A percentile compares a stretch with the other conserved stretches of the same genome.
These are phyloP conservation scores for Setomelanomma holmii DNA, from an alignment of 2,329 filamentous ascomycete species.

Conservation along the genomic window DNA sequence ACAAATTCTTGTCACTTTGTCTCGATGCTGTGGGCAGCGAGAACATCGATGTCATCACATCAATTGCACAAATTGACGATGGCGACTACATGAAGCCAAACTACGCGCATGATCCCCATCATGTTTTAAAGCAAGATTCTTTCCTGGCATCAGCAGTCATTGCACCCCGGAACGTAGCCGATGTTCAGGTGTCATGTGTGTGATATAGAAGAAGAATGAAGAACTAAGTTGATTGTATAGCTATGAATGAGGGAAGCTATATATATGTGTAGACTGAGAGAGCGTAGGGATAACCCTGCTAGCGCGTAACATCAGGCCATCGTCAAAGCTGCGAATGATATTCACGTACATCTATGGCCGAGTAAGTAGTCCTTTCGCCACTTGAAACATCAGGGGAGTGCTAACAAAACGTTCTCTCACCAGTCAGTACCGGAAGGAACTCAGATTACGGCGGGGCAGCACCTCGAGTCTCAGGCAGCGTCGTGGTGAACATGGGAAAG, in stretches of 20 bases:
- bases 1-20: slow-evolving; percentile 3
- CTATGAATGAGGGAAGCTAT: too few species aligned
- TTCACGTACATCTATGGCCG: slow-evolving; percentile 41
- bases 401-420: too few species aligned
- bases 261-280: too few species aligned
- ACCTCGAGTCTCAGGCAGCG: slow-evolving; percentile 53
- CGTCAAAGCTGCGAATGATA: slow-evolving; percentile 37
- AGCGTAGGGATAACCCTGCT: too few species aligned
- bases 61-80: slow-evolving; percentile 13
- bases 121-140: slow-evolving; percentile 52
- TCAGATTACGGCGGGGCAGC: slow-evolving; percentile 58
- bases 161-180: slow-evolving; percentile 50
- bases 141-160: slow-evolving; percentile 53
- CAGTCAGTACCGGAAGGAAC: slow-evolving; percentile 52
- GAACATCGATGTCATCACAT: slow-evolving; percentile 15
- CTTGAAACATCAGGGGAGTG: too few species aligned
- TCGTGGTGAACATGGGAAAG: slow-evolving; percentile 54
- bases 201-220: too few species aligned
- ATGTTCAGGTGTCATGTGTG: too few species aligned
- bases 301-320: too few species aligned
- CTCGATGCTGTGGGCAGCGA: slow-evolving; percentile 3
- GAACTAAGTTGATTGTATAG: too few species aligned
- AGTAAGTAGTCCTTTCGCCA: too few species aligned
- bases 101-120: slow-evolving; percentile 52
- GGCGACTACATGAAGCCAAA: slow-evolving; percentile 28